Evolutionary conservation across 1,139 yeast genomes (phyloP).

Genomic region (Pneumocystis jirovecii): DNA sequence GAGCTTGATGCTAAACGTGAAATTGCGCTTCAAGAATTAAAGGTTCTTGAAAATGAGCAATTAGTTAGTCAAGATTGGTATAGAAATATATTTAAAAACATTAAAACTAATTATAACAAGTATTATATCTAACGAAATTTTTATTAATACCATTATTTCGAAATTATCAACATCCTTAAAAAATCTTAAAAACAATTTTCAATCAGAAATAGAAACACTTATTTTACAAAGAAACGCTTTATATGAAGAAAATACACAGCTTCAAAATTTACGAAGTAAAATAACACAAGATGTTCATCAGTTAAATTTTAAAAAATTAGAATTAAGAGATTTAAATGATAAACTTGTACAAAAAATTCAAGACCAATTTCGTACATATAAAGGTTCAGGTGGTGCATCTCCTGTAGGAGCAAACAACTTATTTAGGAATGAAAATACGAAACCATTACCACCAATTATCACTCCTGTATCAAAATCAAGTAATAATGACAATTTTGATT

Average conservation of each 20-base stretch:
- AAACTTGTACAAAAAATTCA: slow-evolving; percentile 25
- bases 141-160: slow-evolving; percentile 6
- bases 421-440: background rate
- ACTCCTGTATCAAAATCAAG: background rate
- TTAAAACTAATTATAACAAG: background rate
- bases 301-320: slow-evolving; percentile 24
- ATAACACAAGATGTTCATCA: slow-evolving; percentile 24
- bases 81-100: background rate
- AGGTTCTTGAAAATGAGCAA: background rate
- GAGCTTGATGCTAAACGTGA: background rate
- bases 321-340: slow-evolving; percentile 27
- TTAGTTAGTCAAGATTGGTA: background rate
- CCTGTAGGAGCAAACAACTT: background rate
- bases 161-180: slow-evolving; percentile 20
- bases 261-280: slow-evolving; percentile 19
- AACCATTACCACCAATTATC: background rate
- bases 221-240: slow-evolving; percentile 23
- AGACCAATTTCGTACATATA: slow-evolving; percentile 19
- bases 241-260: slow-evolving; percentile 21
- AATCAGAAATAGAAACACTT: slow-evolving; percentile 24
- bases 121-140: background rate
- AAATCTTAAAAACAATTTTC: slow-evolving; percentile 19
- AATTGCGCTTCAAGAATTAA: background rate
- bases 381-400: slow-evolving; percentile 2
- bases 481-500: background rate